Base-by-base conservation (phyloP, 768 basidiomycete species). In the Rubroboletus pulcherrimus region DNA sequence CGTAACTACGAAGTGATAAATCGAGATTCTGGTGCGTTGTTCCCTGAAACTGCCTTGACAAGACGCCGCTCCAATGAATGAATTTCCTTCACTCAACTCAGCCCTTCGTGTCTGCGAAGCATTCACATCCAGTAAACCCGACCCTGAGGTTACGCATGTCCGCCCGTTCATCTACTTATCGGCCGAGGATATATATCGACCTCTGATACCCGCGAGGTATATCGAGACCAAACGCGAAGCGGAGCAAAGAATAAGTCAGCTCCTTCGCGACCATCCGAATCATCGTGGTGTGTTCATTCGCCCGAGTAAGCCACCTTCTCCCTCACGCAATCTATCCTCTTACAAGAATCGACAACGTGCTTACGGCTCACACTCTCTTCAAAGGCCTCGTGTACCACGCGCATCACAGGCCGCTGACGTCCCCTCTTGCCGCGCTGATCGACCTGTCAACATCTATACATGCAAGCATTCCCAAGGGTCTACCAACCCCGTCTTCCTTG, bases 371-470 rank as follows among this genome's bases (percentile, higher is more conserved):
- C 56, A 33, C 40, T 30, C 47, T 51, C 44, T 47, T 35, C 49
- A 69, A 69, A 93, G 97, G 95, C 60, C 77, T 99, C 51, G 93
- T 99, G 63, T 98, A 98, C 73, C 96, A 98, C 68, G 89, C 96
- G 9, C 93, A 97, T 71, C 78, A 87, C 61, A 86, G 94, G 41
- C 97, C 97, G n/a, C 66, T 95, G 46, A 88, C 89, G 10, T 88
- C 92, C 40, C 88, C 92, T 49, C 78, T 90, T 50, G 94, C 96
- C 1, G 86, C 87, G 7, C 67, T 93, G 53, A 78, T 97, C 40
- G 91, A 93, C 66, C 73, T 95, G 8, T 90, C 93, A 24, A 82
- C 92, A 10, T 77, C 80, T 7, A 52, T 93, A 26, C 91, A 93
- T 66, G 74, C 78, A 17, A 82, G 79, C 52, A 66, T 81, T 40